phyloP scores from a whole-genome alignment of 2,329 filamentous ascomycete species.

The Xylaria sp. region DNA sequence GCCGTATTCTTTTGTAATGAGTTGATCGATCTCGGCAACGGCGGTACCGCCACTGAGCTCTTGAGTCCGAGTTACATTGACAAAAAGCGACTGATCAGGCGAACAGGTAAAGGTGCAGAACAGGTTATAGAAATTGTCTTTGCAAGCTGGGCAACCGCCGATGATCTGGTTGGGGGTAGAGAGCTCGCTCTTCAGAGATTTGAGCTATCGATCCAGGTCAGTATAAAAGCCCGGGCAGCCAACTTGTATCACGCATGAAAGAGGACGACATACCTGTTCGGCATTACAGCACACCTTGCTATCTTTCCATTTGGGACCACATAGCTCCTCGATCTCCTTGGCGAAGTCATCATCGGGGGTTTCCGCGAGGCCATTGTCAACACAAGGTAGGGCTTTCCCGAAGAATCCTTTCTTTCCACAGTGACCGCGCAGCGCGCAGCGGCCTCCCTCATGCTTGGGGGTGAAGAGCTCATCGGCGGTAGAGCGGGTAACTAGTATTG shows the following conservation, averaged over 20 bases:
- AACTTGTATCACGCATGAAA: constrained; percentile 1
- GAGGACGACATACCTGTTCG: constrained; percentile 71
- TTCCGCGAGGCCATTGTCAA: constrained; percentile 86
- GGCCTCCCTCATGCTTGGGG: constrained; percentile 82
- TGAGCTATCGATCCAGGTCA: constrained; percentile 65
- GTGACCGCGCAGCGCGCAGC: constrained; percentile 90
- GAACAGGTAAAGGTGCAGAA: constrained; percentile 99
- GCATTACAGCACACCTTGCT: constrained; percentile 86
- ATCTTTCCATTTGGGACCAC: constrained; percentile 86
- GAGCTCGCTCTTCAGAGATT: constrained; percentile 83
- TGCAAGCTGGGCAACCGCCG: constrained; percentile 94
- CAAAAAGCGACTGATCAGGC: constrained; percentile 92
- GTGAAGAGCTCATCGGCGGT: constrained; percentile 55
- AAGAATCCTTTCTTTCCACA: constrained; percentile 94
- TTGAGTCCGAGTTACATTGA: constrained; percentile 86
- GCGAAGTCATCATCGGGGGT: constrained; percentile 78
- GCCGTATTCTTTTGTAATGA: constrained; percentile 86
- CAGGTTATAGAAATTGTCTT: constrained; percentile 97
- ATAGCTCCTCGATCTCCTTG: constrained; percentile 83
- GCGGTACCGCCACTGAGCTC: constrained; percentile 65
- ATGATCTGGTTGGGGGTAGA: constrained; percentile 90
- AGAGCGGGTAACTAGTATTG: constrained; percentile 51
- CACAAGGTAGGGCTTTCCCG: constrained; percentile 87
- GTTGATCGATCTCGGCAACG: constrained; percentile 91
- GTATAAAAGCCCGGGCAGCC: constrained; percentile 13